Conservation (phyloP, 176 grass and related monocot genomes). For the Aegilops longissima region DNA sequence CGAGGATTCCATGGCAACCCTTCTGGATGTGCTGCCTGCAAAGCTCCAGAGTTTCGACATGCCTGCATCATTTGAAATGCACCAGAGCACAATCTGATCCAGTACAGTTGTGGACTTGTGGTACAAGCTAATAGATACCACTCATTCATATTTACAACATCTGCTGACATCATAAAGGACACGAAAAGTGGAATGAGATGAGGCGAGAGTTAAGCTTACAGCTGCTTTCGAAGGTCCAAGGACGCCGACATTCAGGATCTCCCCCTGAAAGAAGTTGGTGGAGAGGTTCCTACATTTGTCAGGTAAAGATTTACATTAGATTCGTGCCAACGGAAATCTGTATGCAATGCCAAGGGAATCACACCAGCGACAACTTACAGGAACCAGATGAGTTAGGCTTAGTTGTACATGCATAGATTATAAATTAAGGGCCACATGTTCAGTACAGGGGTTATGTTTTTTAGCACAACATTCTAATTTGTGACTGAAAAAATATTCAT, state of each 20-base stretch:
- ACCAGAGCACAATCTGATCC: background rate
- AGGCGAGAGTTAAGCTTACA: constrained; percentile 51
- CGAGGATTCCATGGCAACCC: constrained; percentile 68
- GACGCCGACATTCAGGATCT: constrained; percentile 79
- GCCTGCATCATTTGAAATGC: constrained; percentile 55
- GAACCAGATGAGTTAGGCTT: constrained; percentile 65
- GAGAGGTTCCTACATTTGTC: constrained; percentile 63
- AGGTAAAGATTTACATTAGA: background rate
- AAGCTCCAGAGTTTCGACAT: constrained; percentile 89
- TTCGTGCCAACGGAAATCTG: too few species aligned
- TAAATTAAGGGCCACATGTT: too few species aligned
- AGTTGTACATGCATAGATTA: too few species aligned
- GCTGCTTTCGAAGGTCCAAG: constrained; percentile 85
- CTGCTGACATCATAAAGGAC: background rate
- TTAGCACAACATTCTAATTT: too few species aligned
- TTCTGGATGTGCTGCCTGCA: constrained; percentile 83
- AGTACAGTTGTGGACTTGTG: background rate
- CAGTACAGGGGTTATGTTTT: too few species aligned
- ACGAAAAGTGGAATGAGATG: background rate
- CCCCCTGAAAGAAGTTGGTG: constrained; percentile 91
- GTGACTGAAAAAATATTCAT: too few species aligned
- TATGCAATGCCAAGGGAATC: background rate
- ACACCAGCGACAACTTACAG: constrained; percentile 43
- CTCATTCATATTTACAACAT: background rate
- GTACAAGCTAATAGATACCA: background rate